Conservation (phyloP, 129 eudicot genomes). For the Helianthus tuberosus region DNA sequence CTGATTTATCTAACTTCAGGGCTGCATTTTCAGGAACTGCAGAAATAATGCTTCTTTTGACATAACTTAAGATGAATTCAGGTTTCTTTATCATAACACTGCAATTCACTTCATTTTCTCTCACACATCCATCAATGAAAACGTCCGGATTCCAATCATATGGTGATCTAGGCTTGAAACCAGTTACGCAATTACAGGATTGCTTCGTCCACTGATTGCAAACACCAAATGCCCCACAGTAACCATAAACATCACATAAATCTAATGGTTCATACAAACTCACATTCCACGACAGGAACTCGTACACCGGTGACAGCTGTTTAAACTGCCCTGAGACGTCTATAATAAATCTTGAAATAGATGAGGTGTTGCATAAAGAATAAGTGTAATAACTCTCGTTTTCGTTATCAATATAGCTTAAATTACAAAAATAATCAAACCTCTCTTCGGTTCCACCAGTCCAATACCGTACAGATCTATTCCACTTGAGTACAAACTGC, state of each 20-base stretch:
- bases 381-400: slow-evolving; percentile 57
- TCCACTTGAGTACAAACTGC: slow-evolving; percentile 44
- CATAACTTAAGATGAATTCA: slow-evolving; percentile 28
- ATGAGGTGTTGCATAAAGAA: slow-evolving; percentile 17
- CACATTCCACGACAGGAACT: no score
- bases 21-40: neutral
- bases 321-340: slow-evolving; percentile 49
- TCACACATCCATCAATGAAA: slow-evolving; percentile 7
- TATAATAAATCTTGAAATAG: slow-evolving; percentile 26
- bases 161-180: slow-evolving; percentile 18
- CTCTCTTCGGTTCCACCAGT: neutral
- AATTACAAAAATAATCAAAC: neutral
- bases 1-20: neutral
- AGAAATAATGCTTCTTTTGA: neutral
- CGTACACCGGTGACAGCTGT: no score
- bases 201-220: slow-evolving; percentile 4
- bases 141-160: slow-evolving; percentile 31
- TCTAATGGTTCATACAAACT: slow-evolving; percentile 33
- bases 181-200: slow-evolving; percentile 32
- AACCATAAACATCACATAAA: slow-evolving; percentile 28
- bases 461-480: slow-evolving; percentile 29
- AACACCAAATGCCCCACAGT: slow-evolving; percentile 39
- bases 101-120: slow-evolving; percentile 27
- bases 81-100: neutral
- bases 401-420: slow-evolving; percentile 42